A percentile compares a stretch with the other conserved stretches of the same genome.
Evolutionary conservation across 306 rosid species (phyloP).

Genomic region (Castanospermum australe): DNA sequence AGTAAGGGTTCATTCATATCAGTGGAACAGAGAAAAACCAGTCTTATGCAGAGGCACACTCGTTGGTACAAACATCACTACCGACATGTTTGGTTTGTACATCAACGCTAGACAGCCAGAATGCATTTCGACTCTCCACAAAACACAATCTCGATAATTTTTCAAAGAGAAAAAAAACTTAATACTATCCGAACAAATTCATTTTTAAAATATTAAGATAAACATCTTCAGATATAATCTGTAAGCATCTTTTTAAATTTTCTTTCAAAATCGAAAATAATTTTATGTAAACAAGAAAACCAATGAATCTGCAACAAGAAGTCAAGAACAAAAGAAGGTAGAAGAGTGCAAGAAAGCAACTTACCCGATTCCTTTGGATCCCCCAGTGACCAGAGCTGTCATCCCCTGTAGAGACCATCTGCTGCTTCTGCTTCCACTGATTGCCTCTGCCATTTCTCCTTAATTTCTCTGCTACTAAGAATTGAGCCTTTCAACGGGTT

Average conservation of each 20-base stretch:
- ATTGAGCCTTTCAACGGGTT: background rate
- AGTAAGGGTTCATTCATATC: background rate
- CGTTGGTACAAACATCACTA: too few species aligned
- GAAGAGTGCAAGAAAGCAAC: background rate
- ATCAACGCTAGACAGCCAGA: too few species aligned
- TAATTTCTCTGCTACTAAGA: background rate
- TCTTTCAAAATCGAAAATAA: too few species aligned
- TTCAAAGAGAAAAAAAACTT: too few species aligned
- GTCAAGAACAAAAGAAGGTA: background rate
- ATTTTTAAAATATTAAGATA: too few species aligned
- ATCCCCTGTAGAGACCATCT: slow-evolving; percentile 25
- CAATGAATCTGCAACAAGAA: background rate
- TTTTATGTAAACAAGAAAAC: background rate
- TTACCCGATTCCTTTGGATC: slow-evolving; percentile 40
- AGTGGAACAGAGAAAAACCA: background rate
- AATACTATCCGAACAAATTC: too few species aligned
- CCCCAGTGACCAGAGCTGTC: slow-evolving; percentile 37
- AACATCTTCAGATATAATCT: too few species aligned
- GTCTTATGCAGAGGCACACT: too few species aligned
- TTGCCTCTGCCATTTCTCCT: slow-evolving; percentile 25
- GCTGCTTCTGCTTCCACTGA: background rate
- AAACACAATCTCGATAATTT: too few species aligned
- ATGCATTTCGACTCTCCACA: too few species aligned
- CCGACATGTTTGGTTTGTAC: too few species aligned
- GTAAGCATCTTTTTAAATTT: too few species aligned